Conservation (phyloP, 139 green algal species). For the Chlorella sorokiniana region DNA sequence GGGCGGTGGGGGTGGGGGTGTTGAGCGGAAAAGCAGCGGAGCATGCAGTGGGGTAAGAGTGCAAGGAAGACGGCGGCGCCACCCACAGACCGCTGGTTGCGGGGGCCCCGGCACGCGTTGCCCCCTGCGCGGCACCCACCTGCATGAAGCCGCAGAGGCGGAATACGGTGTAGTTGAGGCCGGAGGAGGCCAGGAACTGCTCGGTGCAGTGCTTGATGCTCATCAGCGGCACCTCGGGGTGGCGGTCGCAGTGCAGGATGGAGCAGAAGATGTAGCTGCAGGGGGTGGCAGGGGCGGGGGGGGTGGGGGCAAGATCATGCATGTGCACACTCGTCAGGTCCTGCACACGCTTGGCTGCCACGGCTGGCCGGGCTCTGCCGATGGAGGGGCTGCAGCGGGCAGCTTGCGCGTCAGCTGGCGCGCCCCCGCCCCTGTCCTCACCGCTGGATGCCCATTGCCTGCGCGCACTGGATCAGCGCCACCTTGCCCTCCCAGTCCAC, state of each 20-base stretch:
- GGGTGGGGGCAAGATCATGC: neutral
- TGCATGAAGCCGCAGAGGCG: conserved; percentile 98
- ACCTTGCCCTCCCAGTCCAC: conserved; percentile 98
- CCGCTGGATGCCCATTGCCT: conserved; percentile 97
- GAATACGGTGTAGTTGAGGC: conserved; percentile 94
- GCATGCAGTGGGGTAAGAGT: neutral
- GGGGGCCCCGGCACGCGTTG: too few species aligned
- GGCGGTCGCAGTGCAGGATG: conserved; percentile 95
- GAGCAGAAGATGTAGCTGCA: conserved; percentile 95
- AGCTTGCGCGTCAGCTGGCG: too few species aligned
- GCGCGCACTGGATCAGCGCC: conserved; percentile 94
- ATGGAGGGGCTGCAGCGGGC: too few species aligned
- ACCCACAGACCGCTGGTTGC: neutral
- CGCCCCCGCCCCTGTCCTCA: neutral
- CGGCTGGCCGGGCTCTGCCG: too few species aligned
- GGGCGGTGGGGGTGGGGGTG: neutral
- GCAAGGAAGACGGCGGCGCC: neutral
- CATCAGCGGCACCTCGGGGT: conserved; percentile 93
- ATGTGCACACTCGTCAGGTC: too few species aligned
- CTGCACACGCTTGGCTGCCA: too few species aligned
- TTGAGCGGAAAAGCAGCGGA: neutral
- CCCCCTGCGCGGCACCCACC: too few species aligned
- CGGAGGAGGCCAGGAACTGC: conserved; percentile 82
- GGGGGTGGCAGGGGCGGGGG: neutral
- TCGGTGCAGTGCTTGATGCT: conserved; percentile 95